phyloP scores from a whole-genome alignment of 306 rosid genomes.

The Bauhinia variegata region DNA sequence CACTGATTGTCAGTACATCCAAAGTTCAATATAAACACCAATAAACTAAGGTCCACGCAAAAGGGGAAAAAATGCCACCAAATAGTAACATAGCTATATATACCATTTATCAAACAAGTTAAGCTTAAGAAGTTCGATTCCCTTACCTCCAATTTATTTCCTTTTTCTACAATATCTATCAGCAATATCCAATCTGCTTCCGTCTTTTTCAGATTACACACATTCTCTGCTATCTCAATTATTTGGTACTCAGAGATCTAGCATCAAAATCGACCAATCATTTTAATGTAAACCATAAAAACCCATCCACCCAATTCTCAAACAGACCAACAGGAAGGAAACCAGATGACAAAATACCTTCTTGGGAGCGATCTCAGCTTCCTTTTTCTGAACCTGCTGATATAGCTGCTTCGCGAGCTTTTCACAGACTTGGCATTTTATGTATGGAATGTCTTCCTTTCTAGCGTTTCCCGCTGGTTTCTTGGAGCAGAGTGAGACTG shows the following conservation, averaged over 20 bases:
- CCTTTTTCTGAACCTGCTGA: conserved; percentile 70
- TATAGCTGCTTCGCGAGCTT: conserved; percentile 75
- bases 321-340: conserved; percentile 11
- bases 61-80: neutral
- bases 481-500: conserved; percentile 62
- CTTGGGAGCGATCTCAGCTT: conserved; percentile 79
- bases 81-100: neutral
- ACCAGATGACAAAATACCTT: conserved; percentile 57
- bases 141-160: conserved; percentile 72
- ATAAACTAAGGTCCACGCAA: neutral
- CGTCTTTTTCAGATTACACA: conserved; percentile 83
- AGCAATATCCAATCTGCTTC: conserved; percentile 95
- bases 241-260: conserved; percentile 92
- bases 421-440: conserved; percentile 91
- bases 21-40: conserved; percentile 8
- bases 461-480: conserved; percentile 67
- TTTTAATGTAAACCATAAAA: conserved; percentile 6
- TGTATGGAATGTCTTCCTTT: conserved; percentile 80
- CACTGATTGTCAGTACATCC: neutral
- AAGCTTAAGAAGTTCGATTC: conserved; percentile 5
- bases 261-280: conserved; percentile 29
- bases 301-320: conserved; percentile 30
- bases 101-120: neutral
- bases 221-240: conserved; percentile 92
- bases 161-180: conserved; percentile 84